Base-by-base conservation (phyloP, 2,329 filamentous ascomycete genomes). In the Trichophyton simii region DNA sequence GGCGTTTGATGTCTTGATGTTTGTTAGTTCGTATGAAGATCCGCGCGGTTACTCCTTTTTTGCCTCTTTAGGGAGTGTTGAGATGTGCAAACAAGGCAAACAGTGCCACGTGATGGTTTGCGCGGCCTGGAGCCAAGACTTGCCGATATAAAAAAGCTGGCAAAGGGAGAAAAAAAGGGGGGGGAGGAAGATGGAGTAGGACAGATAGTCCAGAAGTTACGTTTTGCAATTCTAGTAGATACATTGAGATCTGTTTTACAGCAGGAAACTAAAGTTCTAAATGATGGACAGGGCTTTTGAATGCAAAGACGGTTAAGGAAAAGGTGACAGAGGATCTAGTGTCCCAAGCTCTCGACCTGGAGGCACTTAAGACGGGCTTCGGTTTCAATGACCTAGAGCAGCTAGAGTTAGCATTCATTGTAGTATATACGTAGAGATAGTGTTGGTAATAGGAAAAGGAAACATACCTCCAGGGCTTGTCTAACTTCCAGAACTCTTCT, bases 401-500 rank as follows among this genome's bases (percentile, higher is more conserved):
- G 31, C 34, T 57, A 46, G 38, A 50, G 15, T 22, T 28, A 54
- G 38, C 44, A 11, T 46, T 59, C 42, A 44, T n/a, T 44, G 20
- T n/a, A 65, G n/a, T 28, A 60, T 28, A 42, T 36, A n/a, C 18
- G 1, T 36, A 48, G 59, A 57, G 13, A 44, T 28, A 2, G 52
- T 36, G 41, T 7, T 31, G 6, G 28, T 46, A 60, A 44, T 52
- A 44, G 38, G 46, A 61, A 34, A 11, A 58, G 41, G 58, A 36
- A 63, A 66, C 63, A 85, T 76, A 96, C 94, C 76, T 99, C 94
- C 69, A 99, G 81, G 70, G 94, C 94, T 78, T 99, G 94, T 77
- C 89, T 87, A 66, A 97, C 94, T 78, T 99, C 94, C 70, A 99
- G 79, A 66, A 95, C 89, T 77, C 91, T 88, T 72, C 94, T 85